These are phyloP conservation scores for Fusarium oxysporum DNA, from an alignment of 2,329 filamentous ascomycete species.

Conservation along the genomic window DNA sequence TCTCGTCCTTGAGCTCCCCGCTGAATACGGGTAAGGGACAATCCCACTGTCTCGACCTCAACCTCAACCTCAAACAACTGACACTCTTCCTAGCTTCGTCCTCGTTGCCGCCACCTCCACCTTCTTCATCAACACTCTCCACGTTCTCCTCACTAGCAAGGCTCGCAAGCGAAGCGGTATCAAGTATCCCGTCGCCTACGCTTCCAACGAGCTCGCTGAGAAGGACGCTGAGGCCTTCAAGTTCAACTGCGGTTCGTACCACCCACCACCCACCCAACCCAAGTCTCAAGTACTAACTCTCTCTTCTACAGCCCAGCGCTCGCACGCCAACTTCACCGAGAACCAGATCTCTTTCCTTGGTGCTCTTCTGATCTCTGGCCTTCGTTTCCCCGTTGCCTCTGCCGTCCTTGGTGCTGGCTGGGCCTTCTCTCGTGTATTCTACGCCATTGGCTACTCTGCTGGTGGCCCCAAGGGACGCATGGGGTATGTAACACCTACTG, in stretches of 20 bases:
- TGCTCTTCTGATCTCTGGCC: conserved; percentile 66
- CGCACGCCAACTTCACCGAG: conserved; percentile 73
- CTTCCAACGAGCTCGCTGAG: conserved; percentile 62
- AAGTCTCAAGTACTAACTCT: neutral
- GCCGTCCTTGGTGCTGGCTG: conserved; percentile 64
- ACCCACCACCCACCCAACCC: neutral
- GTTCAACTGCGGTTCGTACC: conserved; percentile 71
- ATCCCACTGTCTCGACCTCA: neutral
- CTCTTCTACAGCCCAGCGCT: conserved; percentile 62
- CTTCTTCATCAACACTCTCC: conserved; percentile 68
- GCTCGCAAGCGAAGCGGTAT: conserved; percentile 66
- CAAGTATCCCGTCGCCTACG: conserved; percentile 69
- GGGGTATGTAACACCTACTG: conserved; percentile 47
- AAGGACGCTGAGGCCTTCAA: conserved; percentile 65
- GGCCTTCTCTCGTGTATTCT: conserved; percentile 64
- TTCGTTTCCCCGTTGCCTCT: conserved; percentile 63
- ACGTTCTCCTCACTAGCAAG: conserved; percentile 59
- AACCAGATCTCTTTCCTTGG: conserved; percentile 66
- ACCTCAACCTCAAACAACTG: neutral
- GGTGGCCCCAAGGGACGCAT: conserved; percentile 59
- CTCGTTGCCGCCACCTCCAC: conserved; percentile 67
- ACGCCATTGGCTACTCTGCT: conserved; percentile 66
- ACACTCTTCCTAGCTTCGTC: conserved; percentile 64
- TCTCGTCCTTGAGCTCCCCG: conserved; percentile 57
- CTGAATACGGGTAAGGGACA: conserved; percentile 62